Base-by-base conservation (phyloP, 345 rosid species). In the Kernera saxatilis region DNA sequence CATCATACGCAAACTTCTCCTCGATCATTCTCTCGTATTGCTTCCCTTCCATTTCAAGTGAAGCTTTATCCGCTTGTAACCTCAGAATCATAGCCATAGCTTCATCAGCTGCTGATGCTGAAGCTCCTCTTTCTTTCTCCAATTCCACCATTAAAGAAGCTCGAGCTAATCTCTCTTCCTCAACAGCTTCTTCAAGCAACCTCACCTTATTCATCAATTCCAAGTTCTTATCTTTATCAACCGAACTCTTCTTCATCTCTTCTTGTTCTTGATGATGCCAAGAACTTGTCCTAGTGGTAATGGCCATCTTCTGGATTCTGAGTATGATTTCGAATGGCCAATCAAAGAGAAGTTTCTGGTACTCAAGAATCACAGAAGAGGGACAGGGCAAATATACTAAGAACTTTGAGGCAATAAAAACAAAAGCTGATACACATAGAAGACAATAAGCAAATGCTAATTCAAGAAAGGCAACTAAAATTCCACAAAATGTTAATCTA, bases 81-180 rank as follows among this genome's bases (percentile, higher is more conserved):
- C 90, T 87, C 55, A 74, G 52, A 71, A 94, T 88, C 99, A 94
- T 89, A 70, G 96, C 90, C 92, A 91, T 84, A 56, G 96, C 88
- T 83, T 91, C 99, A 76, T 94, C 97, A 60, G 93, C 86, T 50
- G 95, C 95, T 35, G 86, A 77, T 21, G 95, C 87, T 59, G 97
- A 85, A 32, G 96, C 94, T 59, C 81, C 82, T 79, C 97, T 86
- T 81, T 94, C 99, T 70, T 91, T 77, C 67, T 89, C 96, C 14
- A 91, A 80, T 69, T 94, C 97, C 27, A 74, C 55, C 53, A 59
- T 66, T 71, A 94, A 67, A 32, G 83, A 83, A 72, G 86, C 55
- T 61, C 62, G 53, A 13, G 82, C 80, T 36, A 81, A 66, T 36
- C 78, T 82, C 74, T 82, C 95, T 64, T 83, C 81, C 61, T 86